These are phyloP conservation scores for Auxenochlorella pyrenoidosa DNA, from an alignment of 139 green algal species.

Conservation along the genomic window DNA sequence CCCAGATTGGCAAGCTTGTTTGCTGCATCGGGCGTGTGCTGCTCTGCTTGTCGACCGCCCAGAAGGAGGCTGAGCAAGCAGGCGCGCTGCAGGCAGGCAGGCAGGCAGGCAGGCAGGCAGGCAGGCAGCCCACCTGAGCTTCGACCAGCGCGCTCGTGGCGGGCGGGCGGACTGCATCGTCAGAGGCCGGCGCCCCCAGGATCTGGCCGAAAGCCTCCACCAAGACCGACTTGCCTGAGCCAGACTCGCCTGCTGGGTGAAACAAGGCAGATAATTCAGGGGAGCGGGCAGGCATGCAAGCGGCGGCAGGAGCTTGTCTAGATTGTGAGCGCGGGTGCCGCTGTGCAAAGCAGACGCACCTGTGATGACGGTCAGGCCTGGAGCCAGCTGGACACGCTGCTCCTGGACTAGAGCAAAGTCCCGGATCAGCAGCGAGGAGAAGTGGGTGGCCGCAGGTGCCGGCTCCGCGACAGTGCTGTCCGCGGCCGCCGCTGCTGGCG, in stretches of 20 bases:
- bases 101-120: background rate
- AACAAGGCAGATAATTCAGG: no score
- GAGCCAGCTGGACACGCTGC: conserved; percentile 69
- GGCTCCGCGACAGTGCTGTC: background rate
- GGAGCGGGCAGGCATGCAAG: background rate
- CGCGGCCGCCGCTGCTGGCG: background rate
- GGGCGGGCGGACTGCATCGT: conserved; percentile 74
- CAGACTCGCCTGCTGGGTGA: conserved; percentile 73
- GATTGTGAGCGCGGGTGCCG: no score
- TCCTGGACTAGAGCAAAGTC: conserved; percentile 89
- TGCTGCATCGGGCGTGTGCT: no score
- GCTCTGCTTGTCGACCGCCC: no score
- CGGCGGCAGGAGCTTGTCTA: no score
- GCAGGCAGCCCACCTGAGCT: background rate
- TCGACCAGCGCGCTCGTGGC: conserved; percentile 61
- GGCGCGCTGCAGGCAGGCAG: background rate
- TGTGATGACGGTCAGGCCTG: conserved; percentile 88
- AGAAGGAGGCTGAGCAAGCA: no score
- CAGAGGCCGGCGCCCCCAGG: conserved; percentile 65
- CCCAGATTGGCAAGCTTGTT: background rate
- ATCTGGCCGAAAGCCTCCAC: conserved; percentile 77
- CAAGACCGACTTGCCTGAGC: conserved; percentile 90
- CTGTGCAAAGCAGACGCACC: background rate
- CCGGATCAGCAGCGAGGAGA: conserved; percentile 51
- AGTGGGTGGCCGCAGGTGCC: conserved; percentile 9